Percentiles rank a stretch among this genome's conserved stretches.
These are phyloP conservation scores for Coemansia sp. DNA, from an alignment of 192 early-diverging fungal genomes.

Conservation along the genomic window DNA sequence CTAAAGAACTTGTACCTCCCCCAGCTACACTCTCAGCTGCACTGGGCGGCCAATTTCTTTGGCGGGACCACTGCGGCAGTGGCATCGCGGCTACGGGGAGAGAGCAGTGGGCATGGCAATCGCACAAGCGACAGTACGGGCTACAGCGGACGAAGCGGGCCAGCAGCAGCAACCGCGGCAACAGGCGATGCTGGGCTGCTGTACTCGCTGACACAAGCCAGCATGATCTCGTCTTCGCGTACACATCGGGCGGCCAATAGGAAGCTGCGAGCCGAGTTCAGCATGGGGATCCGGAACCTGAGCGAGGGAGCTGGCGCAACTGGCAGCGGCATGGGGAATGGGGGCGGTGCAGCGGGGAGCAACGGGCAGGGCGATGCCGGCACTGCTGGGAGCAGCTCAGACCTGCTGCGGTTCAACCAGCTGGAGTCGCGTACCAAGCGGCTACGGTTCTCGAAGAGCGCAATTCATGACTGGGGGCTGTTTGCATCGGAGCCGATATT, in stretches of 20 bases:
- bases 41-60: slow-evolving; percentile 54
- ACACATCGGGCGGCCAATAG: slow-evolving; percentile 69
- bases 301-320: slow-evolving; percentile 22
- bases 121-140: slow-evolving; percentile 4
- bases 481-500: slow-evolving; percentile 95
- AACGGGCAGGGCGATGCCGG: not conserved
- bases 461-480: slow-evolving; percentile 98
- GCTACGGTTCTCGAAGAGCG: slow-evolving; percentile 86
- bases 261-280: slow-evolving; percentile 54
- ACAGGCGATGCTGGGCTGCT: slow-evolving; percentile 27
- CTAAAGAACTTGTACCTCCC: slow-evolving; percentile 67
- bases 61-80: slow-evolving; percentile 47
- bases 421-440: slow-evolving; percentile 88
- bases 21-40: slow-evolving; percentile 50
- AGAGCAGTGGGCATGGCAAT: slow-evolving; percentile 19
- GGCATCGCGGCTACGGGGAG: slow-evolving; percentile 48
- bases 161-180: not conserved
- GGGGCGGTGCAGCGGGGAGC: not conserved
- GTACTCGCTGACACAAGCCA: slow-evolving; percentile 41
- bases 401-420: slow-evolving; percentile 88
- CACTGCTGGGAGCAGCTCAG: slow-evolving; percentile 46
- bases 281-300: slow-evolving; percentile 62
- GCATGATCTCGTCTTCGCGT: slow-evolving; percentile 58
- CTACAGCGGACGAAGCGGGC: slow-evolving; percentile 4
- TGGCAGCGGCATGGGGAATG: slow-evolving; percentile 7